These are phyloP conservation scores for Populus hybrid DNA, from an alignment of 441 rosid species.

Conservation along the genomic window DNA sequence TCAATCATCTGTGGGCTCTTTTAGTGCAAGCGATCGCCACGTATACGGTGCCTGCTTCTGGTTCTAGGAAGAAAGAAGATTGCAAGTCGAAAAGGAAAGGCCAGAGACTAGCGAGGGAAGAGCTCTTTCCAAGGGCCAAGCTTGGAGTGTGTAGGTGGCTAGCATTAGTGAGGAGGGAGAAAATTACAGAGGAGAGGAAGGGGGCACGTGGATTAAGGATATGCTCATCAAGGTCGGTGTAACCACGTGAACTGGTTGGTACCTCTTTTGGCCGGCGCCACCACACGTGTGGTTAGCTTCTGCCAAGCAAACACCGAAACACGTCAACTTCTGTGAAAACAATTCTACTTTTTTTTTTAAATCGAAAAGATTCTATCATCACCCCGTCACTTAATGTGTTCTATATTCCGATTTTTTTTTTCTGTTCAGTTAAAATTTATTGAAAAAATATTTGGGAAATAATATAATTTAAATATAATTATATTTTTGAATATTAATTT, in stretches of 20 bases:
- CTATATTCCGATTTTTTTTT: no score
- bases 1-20: neutral
- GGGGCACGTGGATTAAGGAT: neutral
- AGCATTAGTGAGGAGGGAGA: neutral
- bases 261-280: neutral
- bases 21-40: conserved; percentile 1
- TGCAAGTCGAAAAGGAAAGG: no score
- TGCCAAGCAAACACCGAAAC: no score
- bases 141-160: neutral
- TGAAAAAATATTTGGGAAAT: no score
- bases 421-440: no score
- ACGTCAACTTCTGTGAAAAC: no score
- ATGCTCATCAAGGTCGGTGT: neutral
- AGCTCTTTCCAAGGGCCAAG: no score
- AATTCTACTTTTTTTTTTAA: no score
- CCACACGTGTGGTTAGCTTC: neutral
- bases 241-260: neutral
- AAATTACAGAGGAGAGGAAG: neutral
- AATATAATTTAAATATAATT: no score
- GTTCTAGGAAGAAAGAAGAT: no score
- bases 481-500: no score
- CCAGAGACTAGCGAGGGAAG: no score
- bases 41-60: neutral
- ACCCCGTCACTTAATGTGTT: neutral
- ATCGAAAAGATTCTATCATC: neutral